Conservation (phyloP, 2,329 filamentous ascomycete species). For the Colletotrichum noveboracense region DNA sequence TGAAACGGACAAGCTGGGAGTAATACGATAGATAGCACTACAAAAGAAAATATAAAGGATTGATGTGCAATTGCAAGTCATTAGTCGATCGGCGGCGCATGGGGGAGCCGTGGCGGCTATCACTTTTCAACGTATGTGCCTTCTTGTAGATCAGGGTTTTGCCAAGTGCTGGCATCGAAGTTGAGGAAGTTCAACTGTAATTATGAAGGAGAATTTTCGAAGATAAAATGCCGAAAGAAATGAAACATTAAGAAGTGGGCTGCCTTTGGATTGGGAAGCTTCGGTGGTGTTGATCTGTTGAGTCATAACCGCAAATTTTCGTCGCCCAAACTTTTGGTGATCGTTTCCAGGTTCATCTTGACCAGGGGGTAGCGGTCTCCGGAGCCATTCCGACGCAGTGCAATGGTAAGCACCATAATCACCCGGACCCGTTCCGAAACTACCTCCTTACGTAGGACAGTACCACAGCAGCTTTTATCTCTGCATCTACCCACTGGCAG, state of each 20-base stretch:
- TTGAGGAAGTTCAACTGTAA: neutral
- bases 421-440: neutral
- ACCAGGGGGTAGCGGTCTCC: neutral
- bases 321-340: neutral
- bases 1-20: no score
- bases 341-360: neutral
- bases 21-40: no score
- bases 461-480: neutral
- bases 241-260: neutral
- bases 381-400: neutral
- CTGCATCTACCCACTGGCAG: neutral
- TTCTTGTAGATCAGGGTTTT: neutral
- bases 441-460: neutral
- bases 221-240: neutral
- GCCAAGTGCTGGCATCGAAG: neutral
- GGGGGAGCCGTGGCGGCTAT: no score
- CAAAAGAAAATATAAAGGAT: no score
- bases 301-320: neutral
- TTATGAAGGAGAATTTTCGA: neutral
- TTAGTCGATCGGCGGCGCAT: no score
- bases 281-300: neutral
- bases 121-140: no score
- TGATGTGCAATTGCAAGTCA: no score
- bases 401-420: neutral
- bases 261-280: neutral